These are phyloP conservation scores for Pichia sp. DNA, from an alignment of 1,139 yeast genomes.

Conservation along the genomic window DNA sequence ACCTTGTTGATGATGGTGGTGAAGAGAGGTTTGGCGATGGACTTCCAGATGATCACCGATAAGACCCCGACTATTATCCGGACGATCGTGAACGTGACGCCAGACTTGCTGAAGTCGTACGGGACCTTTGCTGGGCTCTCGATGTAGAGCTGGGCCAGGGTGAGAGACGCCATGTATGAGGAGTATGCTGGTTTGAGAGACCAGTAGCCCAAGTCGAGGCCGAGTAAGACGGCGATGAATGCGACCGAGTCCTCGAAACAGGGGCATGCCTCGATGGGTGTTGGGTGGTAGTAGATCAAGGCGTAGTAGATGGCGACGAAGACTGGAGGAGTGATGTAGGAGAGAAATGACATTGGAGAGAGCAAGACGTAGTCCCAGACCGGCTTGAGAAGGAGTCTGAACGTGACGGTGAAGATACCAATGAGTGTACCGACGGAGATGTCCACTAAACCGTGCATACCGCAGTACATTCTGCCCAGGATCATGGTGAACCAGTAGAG, in stretches of 20 bases:
- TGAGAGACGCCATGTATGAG: background rate
- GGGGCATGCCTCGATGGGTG: conserved; percentile 93
- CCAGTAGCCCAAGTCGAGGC: conserved; percentile 64
- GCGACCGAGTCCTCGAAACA: conserved; percentile 97
- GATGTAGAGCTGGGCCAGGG: conserved; percentile 1
- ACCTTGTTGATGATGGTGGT: conserved; percentile 26
- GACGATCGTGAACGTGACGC: conserved; percentile 39
- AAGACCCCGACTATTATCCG: conserved; percentile 58
- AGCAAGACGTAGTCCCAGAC: conserved; percentile 38
- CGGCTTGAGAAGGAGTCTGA: conserved; percentile 38
- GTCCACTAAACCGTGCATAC: conserved; percentile 96
- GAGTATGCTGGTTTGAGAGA: conserved; percentile 19
- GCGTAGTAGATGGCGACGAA: conserved; percentile 36
- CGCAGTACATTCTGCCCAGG: conserved; percentile 86
- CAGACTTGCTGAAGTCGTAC: conserved; percentile 40
- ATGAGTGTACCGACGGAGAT: conserved; percentile 61
- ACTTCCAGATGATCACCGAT: conserved; percentile 68
- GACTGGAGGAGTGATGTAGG: conserved; percentile 36
- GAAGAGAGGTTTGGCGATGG: conserved; percentile 62
- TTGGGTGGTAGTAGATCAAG: conserved; percentile 69
- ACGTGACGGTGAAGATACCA: conserved; percentile 51
- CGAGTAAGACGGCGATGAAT: conserved; percentile 84
- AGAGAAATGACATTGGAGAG: conserved; percentile 22
- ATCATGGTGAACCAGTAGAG: conserved; percentile 67
- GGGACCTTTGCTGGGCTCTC: conserved; percentile 37